Evolutionary conservation across 805 yeast genomes (phyloP).

Genomic region (Ogataea trehalophila): DNA sequence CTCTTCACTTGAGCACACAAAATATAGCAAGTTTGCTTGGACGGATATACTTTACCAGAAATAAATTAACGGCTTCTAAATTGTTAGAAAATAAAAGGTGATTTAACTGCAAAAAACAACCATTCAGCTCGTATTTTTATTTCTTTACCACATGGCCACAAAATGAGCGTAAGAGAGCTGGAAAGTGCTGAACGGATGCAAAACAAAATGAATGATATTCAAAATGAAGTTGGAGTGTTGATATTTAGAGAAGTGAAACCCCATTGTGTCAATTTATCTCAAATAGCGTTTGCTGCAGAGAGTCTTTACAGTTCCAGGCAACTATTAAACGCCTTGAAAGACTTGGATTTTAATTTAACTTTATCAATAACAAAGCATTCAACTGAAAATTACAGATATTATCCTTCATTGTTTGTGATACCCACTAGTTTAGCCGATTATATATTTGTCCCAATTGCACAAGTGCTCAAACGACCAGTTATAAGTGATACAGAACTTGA

Average conservation of each 20-base stretch:
- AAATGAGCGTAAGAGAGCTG: too few relatives aligned
- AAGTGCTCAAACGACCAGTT: constrained; percentile 42
- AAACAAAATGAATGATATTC: too few relatives aligned
- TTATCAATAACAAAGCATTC: constrained; percentile 4
- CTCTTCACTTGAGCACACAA: too few relatives aligned
- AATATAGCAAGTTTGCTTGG: too few relatives aligned
- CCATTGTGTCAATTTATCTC: constrained; percentile 40
- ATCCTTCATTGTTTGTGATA: constrained; percentile 10
- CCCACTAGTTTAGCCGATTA: constrained; percentile 51
- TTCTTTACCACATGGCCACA: too few relatives aligned
- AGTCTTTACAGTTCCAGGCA: constrained; percentile 28
- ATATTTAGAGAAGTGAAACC: constrained; percentile 32
- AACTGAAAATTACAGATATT: neutral
- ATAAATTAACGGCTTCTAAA: too few relatives aligned
- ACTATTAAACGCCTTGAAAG: constrained; percentile 30
- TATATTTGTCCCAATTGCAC: constrained; percentile 55
- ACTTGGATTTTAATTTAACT: constrained; percentile 26
- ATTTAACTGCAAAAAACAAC: too few relatives aligned
- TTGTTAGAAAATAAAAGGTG: too few relatives aligned
- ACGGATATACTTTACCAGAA: too few relatives aligned
- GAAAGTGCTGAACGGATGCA: too few relatives aligned
- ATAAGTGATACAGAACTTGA: constrained; percentile 44
- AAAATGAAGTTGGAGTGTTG: constrained; percentile 2
- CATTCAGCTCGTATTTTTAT: too few relatives aligned
- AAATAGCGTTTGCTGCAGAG: constrained; percentile 37